These are phyloP conservation scores for Gossypium schwendimanii DNA, from an alignment of 441 rosid genomes.

Conservation along the genomic window DNA sequence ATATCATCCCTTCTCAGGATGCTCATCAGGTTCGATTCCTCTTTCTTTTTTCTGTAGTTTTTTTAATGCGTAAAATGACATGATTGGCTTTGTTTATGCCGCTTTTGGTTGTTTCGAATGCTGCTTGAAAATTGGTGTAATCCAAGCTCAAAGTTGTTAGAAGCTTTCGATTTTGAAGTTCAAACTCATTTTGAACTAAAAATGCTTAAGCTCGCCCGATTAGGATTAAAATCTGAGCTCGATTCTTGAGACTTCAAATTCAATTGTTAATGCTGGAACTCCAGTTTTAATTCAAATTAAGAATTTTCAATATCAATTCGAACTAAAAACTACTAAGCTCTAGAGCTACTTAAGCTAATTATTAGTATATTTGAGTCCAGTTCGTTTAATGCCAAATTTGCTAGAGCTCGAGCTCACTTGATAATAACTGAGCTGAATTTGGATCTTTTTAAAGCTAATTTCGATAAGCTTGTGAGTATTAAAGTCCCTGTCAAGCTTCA, in stretches of 20 bases:
- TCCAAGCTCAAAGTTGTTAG: not conserved
- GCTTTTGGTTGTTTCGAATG: not conserved
- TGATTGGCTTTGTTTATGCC: not conserved
- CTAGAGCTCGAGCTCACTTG: not conserved
- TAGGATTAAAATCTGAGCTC: not conserved
- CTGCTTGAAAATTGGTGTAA: not conserved
- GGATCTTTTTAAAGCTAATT: no score
- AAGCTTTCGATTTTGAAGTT: not conserved
- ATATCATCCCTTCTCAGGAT: conserved; percentile 89
- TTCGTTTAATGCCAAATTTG: not conserved
- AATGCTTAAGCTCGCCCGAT: not conserved
- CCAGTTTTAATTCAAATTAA: no score
- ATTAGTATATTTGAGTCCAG: not conserved
- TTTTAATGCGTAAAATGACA: not conserved
- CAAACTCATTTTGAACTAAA: not conserved
- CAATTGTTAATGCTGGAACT: no score
- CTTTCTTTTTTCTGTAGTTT: not conserved
- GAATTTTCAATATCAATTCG: no score
- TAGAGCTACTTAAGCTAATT: not conserved
- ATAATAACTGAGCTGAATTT: not conserved
- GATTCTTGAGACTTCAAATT: no score
- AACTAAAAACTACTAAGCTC: not conserved
- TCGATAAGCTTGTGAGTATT: no score
- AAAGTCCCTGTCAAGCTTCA: no score
- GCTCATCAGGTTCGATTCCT: conserved; percentile 68